Percentiles rank a stretch among this genome's conserved stretches.
phyloP scores from a whole-genome alignment of 2,329 filamentous ascomycete genomes.

The Penicillium brevicompactum region DNA sequence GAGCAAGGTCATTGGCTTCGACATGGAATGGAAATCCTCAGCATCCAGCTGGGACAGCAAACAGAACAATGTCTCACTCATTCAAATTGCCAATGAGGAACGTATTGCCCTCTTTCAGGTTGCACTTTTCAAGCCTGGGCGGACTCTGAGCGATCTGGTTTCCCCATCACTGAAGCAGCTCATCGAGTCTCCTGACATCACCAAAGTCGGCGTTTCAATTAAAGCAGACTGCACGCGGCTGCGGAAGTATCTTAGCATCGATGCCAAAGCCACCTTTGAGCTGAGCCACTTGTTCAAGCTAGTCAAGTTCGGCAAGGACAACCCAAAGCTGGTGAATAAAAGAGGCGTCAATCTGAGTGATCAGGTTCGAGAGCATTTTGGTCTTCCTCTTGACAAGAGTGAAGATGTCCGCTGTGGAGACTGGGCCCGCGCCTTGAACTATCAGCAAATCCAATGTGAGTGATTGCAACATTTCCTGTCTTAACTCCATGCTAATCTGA shows the following conservation, averaged over 20 bases:
- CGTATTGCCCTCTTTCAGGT: conserved; percentile 82
- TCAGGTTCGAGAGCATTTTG: conserved; percentile 71
- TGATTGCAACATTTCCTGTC: conserved; percentile 14
- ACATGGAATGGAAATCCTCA: conserved; percentile 77
- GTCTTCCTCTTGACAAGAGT: conserved; percentile 75
- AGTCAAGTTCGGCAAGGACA: conserved; percentile 64
- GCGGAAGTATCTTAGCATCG: conserved; percentile 64
- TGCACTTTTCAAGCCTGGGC: conserved; percentile 58
- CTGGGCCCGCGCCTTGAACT: conserved; percentile 67
- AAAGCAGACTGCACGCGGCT: conserved; percentile 71
- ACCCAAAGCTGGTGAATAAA: conserved; percentile 65
- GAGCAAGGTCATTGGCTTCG: conserved; percentile 78
- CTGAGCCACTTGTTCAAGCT: conserved; percentile 80
- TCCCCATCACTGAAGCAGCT: conserved; percentile 70
- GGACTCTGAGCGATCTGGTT: conserved; percentile 58
- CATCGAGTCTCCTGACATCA: conserved; percentile 69
- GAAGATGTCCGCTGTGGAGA: conserved; percentile 69
- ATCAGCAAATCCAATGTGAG: conserved; percentile 71
- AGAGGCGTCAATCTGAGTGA: conserved; percentile 65
- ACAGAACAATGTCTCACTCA: conserved; percentile 73
- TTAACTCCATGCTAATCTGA: conserved; percentile 13
- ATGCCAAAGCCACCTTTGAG: conserved; percentile 72
- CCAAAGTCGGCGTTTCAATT: conserved; percentile 78
- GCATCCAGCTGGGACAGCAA: conserved; percentile 52
- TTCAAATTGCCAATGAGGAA: conserved; percentile 78